phyloP scores from a whole-genome alignment of 2,329 filamentous ascomycete species.

The Thielaviopsis musarum region DNA sequence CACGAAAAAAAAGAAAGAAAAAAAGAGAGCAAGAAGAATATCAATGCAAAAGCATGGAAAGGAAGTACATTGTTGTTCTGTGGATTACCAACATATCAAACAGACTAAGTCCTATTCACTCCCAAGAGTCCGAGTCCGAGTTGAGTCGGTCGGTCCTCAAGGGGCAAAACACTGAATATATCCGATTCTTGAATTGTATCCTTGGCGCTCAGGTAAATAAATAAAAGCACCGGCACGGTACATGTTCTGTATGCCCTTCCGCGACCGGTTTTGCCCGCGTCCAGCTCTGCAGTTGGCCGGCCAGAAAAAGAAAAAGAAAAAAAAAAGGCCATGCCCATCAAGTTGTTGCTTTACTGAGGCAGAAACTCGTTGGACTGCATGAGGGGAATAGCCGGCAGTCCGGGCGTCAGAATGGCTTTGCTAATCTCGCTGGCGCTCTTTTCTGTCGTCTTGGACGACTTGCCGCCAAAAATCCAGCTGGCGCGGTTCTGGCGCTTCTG shows the following conservation, averaged over 20 bases:
- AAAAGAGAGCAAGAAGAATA: not conserved
- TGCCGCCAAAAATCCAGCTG: conserved; percentile 7
- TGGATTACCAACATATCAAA: conserved; percentile 7
- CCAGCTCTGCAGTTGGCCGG: no score
- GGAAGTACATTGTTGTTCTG: conserved; percentile 9
- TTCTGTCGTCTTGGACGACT: conserved; percentile 5
- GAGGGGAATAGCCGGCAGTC: conserved; percentile 8
- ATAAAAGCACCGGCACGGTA: no score
- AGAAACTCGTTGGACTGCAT: conserved; percentile 5
- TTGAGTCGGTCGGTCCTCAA: no score
- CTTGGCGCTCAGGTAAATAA: no score
- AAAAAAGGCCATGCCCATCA: not conserved
- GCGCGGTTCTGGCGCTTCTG: conserved; percentile 4
- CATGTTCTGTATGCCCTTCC: no score
- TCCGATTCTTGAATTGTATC: no score
- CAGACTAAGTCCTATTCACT: not conserved
- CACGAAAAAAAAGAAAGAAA: not conserved
- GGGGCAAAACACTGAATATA: no score
- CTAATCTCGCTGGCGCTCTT: not conserved
- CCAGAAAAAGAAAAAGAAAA: not conserved
- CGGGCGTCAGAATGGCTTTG: conserved; percentile 2
- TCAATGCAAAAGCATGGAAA: not conserved
- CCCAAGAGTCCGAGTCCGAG: not conserved
- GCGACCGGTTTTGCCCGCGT: no score
- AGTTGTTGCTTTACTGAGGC: not conserved